Evolutionary conservation across 148 eudicot genomes (phyloP).

Genomic region (Rhododendron ovatum): DNA sequence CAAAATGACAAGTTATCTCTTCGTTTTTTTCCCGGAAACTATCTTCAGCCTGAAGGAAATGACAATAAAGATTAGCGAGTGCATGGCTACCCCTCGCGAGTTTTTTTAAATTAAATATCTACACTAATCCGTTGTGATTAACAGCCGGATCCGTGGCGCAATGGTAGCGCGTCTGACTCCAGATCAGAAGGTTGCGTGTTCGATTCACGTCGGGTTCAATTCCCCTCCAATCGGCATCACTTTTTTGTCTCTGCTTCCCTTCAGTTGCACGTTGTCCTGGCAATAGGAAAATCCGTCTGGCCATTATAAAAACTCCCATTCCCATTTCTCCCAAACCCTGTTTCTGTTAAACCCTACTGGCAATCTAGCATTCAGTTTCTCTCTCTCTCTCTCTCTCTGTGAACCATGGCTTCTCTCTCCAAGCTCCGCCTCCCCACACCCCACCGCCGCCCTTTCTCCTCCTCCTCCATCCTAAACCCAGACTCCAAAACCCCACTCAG

Average conservation of each 20-base stretch:
- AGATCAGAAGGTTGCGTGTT: constrained; percentile 60
- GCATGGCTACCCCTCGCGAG: no score
- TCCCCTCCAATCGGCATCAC: background rate
- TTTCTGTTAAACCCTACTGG: background rate
- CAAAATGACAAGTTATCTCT: no score
- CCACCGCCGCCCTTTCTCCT: constrained; percentile 32
- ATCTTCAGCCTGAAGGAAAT: no score
- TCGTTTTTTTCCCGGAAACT: no score
- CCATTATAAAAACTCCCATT: background rate
- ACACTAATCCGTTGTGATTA: no score
- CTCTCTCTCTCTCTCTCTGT: constrained; percentile 6
- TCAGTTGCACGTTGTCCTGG: background rate
- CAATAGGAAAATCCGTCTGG: background rate
- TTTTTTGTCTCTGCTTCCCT: background rate
- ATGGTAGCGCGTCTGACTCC: constrained; percentile 66
- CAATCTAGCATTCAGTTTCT: background rate
- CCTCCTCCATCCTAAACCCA: constrained; percentile 43
- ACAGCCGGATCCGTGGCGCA: constrained; percentile 47
- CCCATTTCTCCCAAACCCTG: background rate
- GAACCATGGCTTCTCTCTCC: constrained; percentile 28
- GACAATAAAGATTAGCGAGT: no score
- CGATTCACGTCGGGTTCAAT: constrained; percentile 48
- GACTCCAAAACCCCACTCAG: constrained; percentile 36
- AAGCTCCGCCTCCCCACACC: constrained; percentile 17
- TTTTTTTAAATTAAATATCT: no score